Percentiles rank a stretch among this genome's conserved stretches.
Conservation (phyloP, 345 rosid genomes). For the Ailanthus altissimus region DNA sequence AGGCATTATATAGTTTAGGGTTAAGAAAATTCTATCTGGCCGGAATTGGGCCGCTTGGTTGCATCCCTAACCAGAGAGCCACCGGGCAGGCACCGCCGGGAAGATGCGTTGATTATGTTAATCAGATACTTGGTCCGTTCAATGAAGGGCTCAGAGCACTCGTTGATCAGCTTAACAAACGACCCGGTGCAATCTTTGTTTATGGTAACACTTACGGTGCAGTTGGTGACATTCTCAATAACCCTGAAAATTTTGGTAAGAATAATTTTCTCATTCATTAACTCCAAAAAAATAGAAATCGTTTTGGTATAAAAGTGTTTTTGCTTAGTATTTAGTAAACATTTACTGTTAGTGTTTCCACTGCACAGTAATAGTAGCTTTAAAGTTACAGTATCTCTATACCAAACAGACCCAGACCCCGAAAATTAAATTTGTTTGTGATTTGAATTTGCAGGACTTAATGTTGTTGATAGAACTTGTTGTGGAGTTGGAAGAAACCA, state of each 20-base stretch:
- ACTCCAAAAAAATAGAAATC: no score
- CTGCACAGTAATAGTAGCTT: no score
- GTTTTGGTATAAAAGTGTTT: no score
- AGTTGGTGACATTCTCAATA: slow-evolving; percentile 70
- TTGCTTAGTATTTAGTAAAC: no score
- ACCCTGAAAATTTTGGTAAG: slow-evolving; percentile 62
- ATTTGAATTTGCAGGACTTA: slow-evolving; percentile 55
- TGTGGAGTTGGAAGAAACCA: slow-evolving; percentile 73
- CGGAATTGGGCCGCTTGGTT: slow-evolving; percentile 76
- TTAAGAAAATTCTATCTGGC: slow-evolving; percentile 66
- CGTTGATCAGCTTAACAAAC: slow-evolving; percentile 61
- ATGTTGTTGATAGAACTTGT: slow-evolving; percentile 65
- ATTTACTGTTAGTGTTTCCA: no score
- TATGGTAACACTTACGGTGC: slow-evolving; percentile 64
- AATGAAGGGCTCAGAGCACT: slow-evolving; percentile 67
- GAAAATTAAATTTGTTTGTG: no score
- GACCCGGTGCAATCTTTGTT: slow-evolving; percentile 52
- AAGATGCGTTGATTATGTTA: slow-evolving; percentile 66
- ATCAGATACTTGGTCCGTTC: slow-evolving; percentile 66
- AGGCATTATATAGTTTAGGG: slow-evolving; percentile 72
- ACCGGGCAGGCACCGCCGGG: slow-evolving; percentile 43
- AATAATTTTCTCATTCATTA: background rate
- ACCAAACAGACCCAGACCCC: no score
- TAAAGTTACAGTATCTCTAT: no score
- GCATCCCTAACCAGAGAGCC: slow-evolving; percentile 81